Conservation (phyloP, 768 basidiomycete species). For the Suillus alpinus region DNA sequence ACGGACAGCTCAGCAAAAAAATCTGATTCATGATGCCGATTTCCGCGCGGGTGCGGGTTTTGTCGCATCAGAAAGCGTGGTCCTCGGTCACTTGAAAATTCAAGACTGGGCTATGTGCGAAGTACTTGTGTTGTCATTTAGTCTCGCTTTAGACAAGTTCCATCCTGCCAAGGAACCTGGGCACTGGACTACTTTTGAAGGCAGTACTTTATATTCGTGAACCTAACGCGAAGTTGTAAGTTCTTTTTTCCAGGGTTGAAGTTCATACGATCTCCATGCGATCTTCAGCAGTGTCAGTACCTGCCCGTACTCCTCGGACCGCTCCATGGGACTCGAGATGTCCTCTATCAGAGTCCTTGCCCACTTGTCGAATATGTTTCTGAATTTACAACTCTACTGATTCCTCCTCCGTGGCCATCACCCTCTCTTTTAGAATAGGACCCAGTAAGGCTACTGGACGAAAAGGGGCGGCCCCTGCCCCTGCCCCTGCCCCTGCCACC, state of each 20-base stretch:
- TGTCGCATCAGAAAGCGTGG: neutral
- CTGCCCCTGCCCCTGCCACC: constrained; percentile 2
- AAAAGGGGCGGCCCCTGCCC: neutral
- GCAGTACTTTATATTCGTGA: neutral
- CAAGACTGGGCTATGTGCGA: neutral
- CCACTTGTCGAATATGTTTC: neutral
- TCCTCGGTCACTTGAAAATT: constrained; percentile 1
- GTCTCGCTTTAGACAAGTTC: neutral
- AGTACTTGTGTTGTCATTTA: neutral
- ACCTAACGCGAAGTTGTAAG: neutral
- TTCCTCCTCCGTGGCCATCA: neutral
- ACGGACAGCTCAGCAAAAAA: constrained; percentile 28
- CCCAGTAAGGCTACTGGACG: neutral
- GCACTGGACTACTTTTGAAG: neutral
- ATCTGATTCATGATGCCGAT: constrained; percentile 24
- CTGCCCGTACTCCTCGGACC: neutral
- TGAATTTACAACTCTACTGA: neutral
- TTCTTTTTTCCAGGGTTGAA: neutral
- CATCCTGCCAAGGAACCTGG: neutral
- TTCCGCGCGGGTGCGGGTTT: neutral
- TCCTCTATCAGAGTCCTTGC: neutral
- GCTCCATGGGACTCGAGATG: neutral
- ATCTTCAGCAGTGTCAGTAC: constrained; percentile 5
- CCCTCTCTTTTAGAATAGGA: neutral
- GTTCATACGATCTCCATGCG: neutral